These are phyloP conservation scores for Stachybotrys chlorohalonatus DNA, from an alignment of 2,329 filamentous ascomycete species.

Conservation along the genomic window DNA sequence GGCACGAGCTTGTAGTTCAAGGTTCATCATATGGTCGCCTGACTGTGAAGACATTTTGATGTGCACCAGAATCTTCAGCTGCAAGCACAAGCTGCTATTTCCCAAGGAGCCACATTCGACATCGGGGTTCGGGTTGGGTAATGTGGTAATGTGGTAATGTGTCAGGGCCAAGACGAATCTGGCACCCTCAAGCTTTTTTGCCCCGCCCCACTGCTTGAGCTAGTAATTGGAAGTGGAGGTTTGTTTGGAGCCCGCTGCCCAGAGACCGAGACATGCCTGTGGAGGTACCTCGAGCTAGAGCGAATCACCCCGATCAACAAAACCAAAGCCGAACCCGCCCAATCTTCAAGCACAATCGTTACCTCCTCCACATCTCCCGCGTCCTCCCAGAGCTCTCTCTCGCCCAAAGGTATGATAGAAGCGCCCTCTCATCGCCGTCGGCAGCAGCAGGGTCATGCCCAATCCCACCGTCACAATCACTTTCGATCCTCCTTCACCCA, in stretches of 20 bases:
- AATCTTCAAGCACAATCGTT: conserved; percentile 14
- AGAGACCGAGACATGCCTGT: background rate
- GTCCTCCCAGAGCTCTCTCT: background rate
- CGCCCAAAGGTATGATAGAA: background rate
- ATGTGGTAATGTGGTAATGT: background rate
- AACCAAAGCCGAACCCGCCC: conserved; percentile 18
- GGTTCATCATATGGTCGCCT: no score
- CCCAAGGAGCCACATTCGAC: background rate
- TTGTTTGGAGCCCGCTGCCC: background rate
- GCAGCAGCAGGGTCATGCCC: background rate
- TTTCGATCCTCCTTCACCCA: background rate
- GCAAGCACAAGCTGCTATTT: no score
- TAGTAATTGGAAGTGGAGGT: background rate
- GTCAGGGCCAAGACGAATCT: background rate
- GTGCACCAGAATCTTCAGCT: no score
- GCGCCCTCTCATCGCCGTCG: background rate
- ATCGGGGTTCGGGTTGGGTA: background rate
- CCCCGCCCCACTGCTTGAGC: background rate
- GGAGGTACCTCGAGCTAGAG: background rate
- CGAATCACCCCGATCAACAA: conserved; percentile 16
- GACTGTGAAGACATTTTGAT: no score
- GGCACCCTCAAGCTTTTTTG: background rate
- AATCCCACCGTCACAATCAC: background rate
- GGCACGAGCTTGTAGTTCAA: no score
- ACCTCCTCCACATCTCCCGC: conserved; percentile 11